Conservation (phyloP, 2,329 filamentous ascomycete genomes). For the Mollisia scopiformis region DNA sequence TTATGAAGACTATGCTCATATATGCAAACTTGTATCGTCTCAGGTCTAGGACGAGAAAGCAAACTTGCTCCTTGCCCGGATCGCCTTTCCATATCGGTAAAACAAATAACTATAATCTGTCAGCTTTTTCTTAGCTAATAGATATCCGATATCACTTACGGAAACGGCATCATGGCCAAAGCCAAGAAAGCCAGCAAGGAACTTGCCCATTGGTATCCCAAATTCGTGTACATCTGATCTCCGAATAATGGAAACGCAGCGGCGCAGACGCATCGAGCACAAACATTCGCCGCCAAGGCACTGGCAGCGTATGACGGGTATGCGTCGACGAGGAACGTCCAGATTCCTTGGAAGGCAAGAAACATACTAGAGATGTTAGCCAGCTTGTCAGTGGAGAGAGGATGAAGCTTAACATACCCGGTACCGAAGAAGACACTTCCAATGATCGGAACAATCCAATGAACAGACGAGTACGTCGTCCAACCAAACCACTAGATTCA, state of each 20-base stretch:
- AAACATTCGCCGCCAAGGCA: conserved; percentile 82
- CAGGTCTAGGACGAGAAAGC: conserved; percentile 33
- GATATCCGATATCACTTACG: conserved; percentile 31
- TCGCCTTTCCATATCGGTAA: conserved; percentile 57
- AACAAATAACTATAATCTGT: conserved; percentile 48
- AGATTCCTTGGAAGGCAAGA: conserved; percentile 80
- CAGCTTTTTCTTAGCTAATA: background rate
- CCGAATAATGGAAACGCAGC: conserved; percentile 77
- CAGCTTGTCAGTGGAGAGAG: background rate
- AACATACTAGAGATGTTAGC: conserved; percentile 46
- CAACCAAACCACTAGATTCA: conserved; percentile 70
- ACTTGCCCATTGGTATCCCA: conserved; percentile 71
- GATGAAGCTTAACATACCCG: conserved; percentile 55
- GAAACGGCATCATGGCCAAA: conserved; percentile 62
- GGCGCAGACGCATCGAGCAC: conserved; percentile 79
- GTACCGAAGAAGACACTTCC: conserved; percentile 69
- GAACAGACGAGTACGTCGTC: conserved; percentile 73
- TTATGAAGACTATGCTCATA: background rate
- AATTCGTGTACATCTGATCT: conserved; percentile 66
- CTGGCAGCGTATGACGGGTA: conserved; percentile 76
- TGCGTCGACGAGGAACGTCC: conserved; percentile 79
- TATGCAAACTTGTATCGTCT: background rate
- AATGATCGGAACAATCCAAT: conserved; percentile 76
- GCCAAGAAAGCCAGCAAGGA: conserved; percentile 61
- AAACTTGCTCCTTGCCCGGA: conserved; percentile 55